Evolutionary conservation across 2,329 filamentous ascomycete species (phyloP).

Genomic region (Chrysoporthe cubensis): DNA sequence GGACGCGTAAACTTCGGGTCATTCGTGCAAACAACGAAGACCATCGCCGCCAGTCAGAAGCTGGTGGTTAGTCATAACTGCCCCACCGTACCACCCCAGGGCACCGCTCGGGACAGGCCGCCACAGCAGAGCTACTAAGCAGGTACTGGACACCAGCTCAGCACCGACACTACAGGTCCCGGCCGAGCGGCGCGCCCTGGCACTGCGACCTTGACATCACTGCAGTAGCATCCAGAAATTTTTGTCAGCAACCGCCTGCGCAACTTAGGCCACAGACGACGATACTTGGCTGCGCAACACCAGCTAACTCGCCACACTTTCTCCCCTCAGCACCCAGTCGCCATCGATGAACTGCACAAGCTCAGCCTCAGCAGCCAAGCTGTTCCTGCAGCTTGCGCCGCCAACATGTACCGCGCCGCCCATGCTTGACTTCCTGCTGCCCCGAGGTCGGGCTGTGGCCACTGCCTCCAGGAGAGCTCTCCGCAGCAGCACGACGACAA

Average conservation of each 20-base stretch:
- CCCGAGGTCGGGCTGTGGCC: slow-evolving; percentile 27
- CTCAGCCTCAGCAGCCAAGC: slow-evolving; percentile 35
- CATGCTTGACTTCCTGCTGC: slow-evolving; percentile 49
- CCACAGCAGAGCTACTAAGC: background rate
- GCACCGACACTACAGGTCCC: background rate
- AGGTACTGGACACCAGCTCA: background rate
- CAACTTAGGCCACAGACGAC: background rate
- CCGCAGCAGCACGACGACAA: slow-evolving; percentile 12
- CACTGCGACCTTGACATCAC: background rate
- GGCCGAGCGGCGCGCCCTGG: background rate
- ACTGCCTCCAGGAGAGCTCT: slow-evolving; percentile 29
- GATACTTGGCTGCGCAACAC: background rate
- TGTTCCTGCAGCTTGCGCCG: slow-evolving; percentile 39
- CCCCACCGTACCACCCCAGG: background rate
- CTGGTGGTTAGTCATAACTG: slow-evolving; percentile 1
- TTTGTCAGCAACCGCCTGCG: background rate
- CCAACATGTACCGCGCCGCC: slow-evolving; percentile 32
- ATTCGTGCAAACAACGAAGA: background rate
- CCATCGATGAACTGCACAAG: slow-evolving; percentile 23
- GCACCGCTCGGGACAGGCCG: background rate
- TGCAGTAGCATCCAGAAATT: background rate
- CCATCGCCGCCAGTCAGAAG: slow-evolving; percentile 11
- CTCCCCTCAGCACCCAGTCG: slow-evolving; percentile 2
- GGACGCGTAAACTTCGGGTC: background rate
- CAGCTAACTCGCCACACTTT: background rate